phyloP scores from a whole-genome alignment of 331 rosid species.

The Malus hybrid region DNA sequence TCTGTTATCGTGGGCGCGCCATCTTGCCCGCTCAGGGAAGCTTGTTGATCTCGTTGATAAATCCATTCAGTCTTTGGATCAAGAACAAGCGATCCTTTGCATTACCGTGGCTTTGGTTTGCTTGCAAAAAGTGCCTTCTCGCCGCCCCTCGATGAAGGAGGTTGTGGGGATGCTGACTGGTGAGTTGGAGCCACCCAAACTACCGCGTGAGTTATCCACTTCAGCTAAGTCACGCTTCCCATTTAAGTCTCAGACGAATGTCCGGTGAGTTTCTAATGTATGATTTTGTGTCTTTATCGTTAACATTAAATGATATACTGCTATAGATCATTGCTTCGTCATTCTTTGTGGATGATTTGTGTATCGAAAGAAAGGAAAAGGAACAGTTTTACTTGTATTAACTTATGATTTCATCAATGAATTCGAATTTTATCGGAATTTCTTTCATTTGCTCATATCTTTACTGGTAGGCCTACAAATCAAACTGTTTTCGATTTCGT shows the following conservation, averaged over 20 bases:
- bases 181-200: conserved; percentile 54
- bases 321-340: conserved; percentile 18
- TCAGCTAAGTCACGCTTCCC: conserved; percentile 68
- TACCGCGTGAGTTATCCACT: conserved; percentile 70
- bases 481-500: not conserved
- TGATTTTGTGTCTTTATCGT: not conserved
- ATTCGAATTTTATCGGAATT: not conserved
- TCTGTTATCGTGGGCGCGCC: conserved; percentile 83
- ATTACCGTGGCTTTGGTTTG: conserved; percentile 78
- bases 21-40: conserved; percentile 76
- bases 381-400: not conserved
- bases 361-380: conserved; percentile 7
- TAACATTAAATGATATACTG: conserved; percentile 1
- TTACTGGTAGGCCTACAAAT: conserved; percentile 1
- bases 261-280: conserved; percentile 39
- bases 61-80: conserved; percentile 48
- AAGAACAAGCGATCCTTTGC: conserved; percentile 70
- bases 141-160: conserved; percentile 80
- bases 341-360: conserved; percentile 18
- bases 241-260: conserved; percentile 44
- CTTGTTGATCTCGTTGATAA: conserved; percentile 75
- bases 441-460: not conserved
- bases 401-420: not conserved
- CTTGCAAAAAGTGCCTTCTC: conserved; percentile 65
- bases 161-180: conserved; percentile 76